Evolutionary conservation across 352 stramenopile species (phyloP).

Genomic region (Globisporangium ultimum): DNA sequence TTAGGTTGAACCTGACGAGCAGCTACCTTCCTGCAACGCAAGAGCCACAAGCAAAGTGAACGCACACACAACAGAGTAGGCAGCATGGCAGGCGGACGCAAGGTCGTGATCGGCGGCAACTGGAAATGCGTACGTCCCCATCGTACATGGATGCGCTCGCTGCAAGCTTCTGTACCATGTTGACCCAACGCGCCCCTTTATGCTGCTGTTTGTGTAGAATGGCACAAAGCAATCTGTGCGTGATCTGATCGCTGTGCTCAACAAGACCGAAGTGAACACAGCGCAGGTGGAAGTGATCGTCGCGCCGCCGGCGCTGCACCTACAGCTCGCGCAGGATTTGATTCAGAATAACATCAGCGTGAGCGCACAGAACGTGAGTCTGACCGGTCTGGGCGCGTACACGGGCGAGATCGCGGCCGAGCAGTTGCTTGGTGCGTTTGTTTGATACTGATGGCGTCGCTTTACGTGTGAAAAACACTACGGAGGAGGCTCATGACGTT

Average conservation of each 20-base stretch:
- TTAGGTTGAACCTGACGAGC: no score
- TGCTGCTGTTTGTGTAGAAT: conserved; percentile 30
- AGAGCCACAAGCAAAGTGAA: no score
- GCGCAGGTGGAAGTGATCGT: conserved; percentile 77
- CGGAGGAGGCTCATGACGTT: neutral
- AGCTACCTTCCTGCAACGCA: no score
- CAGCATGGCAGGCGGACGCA: conserved; percentile 30
- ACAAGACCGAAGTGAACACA: conserved; percentile 57
- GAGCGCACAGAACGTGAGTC: conserved; percentile 78
- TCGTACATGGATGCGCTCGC: neutral
- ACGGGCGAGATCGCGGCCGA: conserved; percentile 91
- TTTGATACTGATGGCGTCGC: neutral
- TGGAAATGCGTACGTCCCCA: conserved; percentile 91
- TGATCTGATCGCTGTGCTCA: conserved; percentile 85
- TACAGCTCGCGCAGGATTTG: conserved; percentile 43
- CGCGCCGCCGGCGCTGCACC: conserved; percentile 70
- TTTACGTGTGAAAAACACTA: no score
- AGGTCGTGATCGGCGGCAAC: conserved; percentile 92
- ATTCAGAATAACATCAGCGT: conserved; percentile 66
- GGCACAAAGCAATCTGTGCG: conserved; percentile 81
- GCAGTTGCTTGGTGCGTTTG: conserved; percentile 69
- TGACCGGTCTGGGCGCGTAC: conserved; percentile 88
- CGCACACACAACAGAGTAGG: no score
- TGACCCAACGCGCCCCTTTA: no score
- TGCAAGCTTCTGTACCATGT: no score